Evolutionary conservation across 805 yeast species (phyloP).

Genomic region (Ogataea degrootiae): DNA sequence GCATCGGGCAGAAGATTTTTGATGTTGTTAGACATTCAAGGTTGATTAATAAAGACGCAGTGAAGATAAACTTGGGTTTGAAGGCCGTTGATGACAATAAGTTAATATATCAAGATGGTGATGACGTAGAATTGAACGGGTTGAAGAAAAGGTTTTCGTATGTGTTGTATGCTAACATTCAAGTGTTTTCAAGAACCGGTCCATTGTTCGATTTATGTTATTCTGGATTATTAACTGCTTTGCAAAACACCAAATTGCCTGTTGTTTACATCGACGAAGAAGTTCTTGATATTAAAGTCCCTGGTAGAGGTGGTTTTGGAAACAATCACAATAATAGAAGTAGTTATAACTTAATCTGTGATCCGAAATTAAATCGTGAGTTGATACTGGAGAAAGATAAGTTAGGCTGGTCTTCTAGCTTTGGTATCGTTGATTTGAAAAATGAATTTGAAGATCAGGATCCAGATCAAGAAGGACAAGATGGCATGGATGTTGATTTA

Average conservation of each 20-base stretch:
- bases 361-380: conserved; percentile 34
- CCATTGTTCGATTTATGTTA: conserved; percentile 77
- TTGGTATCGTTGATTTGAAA: conserved; percentile 51
- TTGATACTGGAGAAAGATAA: conserved; percentile 36
- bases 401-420: conserved; percentile 45
- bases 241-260: conserved; percentile 60
- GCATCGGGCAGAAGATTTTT: conserved; percentile 58
- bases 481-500: conserved; percentile 27
- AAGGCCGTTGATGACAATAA: conserved; percentile 45
- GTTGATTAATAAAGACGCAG: conserved; percentile 43
- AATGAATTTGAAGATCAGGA: conserved; percentile 29
- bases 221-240: conserved; percentile 60
- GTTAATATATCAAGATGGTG: conserved; percentile 27
- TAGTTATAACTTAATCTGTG: conserved; percentile 55
- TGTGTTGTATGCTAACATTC: conserved; percentile 67
- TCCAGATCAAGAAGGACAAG: conserved; percentile 16
- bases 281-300: conserved; percentile 46
- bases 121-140: conserved; percentile 21
- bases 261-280: conserved; percentile 62
- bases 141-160: conserved; percentile 46
- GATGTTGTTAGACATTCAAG: conserved; percentile 57
- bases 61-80: conserved; percentile 49
- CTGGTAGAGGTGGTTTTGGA: conserved; percentile 33
- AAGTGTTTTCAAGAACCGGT: conserved; percentile 76
- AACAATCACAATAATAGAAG: conserved; percentile 33